A percentile compares a stretch with the other conserved stretches of the same genome.
These are phyloP conservation scores for Mucor ambiguus DNA, from an alignment of 371 early-diverging fungal species.

Conservation along the genomic window DNA sequence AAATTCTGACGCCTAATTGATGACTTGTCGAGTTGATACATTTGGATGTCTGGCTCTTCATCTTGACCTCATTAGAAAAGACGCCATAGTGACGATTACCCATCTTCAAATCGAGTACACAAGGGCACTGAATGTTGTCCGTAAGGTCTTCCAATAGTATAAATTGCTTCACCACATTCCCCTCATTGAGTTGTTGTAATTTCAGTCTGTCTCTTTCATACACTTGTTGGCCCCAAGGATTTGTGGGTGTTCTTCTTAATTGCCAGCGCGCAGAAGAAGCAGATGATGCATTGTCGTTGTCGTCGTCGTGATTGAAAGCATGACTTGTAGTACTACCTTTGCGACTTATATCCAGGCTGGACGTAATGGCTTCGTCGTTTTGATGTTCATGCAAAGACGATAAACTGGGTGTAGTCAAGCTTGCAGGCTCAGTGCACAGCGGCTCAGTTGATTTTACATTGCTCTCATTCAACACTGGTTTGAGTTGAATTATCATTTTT, in stretches of 20 bases:
- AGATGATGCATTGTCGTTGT: background rate
- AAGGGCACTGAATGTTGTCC: conserved; percentile 76
- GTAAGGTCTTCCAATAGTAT: conserved; percentile 90
- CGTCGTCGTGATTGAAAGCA: background rate
- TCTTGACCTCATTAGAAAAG: conserved; percentile 74
- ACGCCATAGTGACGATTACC: conserved; percentile 93
- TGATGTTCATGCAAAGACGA: background rate
- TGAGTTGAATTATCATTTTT: background rate
- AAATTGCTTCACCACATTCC: conserved; percentile 57
- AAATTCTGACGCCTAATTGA: conserved; percentile 85
- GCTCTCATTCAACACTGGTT: conserved; percentile 5
- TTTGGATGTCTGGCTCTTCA: conserved; percentile 78
- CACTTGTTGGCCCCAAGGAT: conserved; percentile 28
- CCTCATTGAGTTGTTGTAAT: conserved; percentile 9
- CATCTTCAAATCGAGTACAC: conserved; percentile 95
- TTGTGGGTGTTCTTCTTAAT: conserved; percentile 11
- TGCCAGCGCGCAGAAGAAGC: conserved; percentile 16
- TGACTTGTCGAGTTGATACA: conserved; percentile 85
- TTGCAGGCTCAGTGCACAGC: background rate
- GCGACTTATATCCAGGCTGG: background rate
- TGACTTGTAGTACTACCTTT: background rate
- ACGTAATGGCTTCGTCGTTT: background rate
- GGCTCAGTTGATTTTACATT: background rate
- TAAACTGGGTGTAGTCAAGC: background rate
- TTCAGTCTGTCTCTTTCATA: conserved; percentile 23